Conservation (phyloP, 805 yeast genomes). For the Naumovozyma baii region DNA sequence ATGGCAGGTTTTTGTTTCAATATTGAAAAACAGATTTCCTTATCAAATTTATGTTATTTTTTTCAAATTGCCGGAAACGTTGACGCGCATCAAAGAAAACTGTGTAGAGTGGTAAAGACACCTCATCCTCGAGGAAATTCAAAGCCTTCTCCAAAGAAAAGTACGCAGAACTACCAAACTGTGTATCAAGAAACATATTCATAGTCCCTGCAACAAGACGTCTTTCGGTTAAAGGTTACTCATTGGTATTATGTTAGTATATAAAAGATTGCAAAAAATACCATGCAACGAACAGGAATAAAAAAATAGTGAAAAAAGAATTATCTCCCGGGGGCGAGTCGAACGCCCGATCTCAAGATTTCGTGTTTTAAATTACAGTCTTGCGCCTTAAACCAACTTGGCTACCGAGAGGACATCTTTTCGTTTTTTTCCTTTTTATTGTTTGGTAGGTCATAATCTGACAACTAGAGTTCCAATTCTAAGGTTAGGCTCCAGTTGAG, state of each 20-base stretch:
- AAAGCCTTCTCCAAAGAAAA: neutral
- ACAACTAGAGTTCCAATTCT: too few relatives aligned
- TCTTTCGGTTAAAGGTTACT: too few relatives aligned
- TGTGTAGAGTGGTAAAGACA: neutral
- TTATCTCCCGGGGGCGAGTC: constrained; percentile 24
- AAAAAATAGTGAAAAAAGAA: constrained; percentile 1
- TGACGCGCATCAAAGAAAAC: neutral
- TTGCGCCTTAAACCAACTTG: constrained; percentile 25
- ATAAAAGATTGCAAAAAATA: too few relatives aligned
- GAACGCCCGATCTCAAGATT: constrained; percentile 24
- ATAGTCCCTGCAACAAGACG: too few relatives aligned
- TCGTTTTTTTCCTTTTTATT: too few relatives aligned
- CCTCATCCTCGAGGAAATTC: neutral
- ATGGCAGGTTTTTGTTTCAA: too few relatives aligned
- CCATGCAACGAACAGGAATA: neutral
- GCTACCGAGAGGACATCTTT: constrained; percentile 16
- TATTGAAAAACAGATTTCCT: too few relatives aligned
- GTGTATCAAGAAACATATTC: too few relatives aligned
- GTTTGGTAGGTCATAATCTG: too few relatives aligned
- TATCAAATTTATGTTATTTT: neutral
- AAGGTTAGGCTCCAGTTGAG: too few relatives aligned
- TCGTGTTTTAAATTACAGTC: constrained; percentile 17
- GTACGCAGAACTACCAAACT: too few relatives aligned
- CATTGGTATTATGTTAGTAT: too few relatives aligned
- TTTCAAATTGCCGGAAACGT: neutral